phyloP scores from a whole-genome alignment of 2,329 filamentous ascomycete species.

The Venturia effusa region DNA sequence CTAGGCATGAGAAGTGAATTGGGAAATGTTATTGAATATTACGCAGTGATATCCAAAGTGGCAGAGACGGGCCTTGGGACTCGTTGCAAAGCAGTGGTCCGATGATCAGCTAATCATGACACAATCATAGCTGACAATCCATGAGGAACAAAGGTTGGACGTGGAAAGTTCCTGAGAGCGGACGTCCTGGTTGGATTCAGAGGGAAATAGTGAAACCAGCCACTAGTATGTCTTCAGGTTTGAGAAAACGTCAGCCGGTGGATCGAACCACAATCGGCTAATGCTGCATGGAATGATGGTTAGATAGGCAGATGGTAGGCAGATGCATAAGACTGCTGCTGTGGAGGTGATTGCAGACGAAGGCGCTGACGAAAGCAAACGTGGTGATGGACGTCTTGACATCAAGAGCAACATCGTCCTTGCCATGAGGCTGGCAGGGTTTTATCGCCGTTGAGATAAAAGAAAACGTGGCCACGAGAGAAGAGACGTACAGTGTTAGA shows the following conservation, averaged over 20 bases:
- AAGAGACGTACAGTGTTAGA: conserved; percentile 1
- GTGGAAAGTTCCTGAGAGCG: not conserved
- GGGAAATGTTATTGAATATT: not conserved
- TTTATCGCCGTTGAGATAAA: not conserved
- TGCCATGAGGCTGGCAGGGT: not conserved
- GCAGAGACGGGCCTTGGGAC: not conserved
- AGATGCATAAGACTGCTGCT: not conserved
- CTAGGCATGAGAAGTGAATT: not conserved
- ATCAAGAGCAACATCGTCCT: not conserved
- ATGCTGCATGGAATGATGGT: not conserved
- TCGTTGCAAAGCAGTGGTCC: not conserved
- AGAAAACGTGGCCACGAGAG: not conserved
- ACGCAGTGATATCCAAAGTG: not conserved
- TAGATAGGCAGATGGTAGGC: not conserved
- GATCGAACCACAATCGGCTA: not conserved
- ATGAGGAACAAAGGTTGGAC: not conserved
- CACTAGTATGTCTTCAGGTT: not conserved
- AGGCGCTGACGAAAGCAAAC: not conserved
- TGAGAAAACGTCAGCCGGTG: not conserved
- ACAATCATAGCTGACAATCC: not conserved
- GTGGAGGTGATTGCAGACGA: not conserved
- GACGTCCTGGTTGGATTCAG: not conserved
- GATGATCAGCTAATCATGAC: not conserved
- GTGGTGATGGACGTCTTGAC: not conserved
- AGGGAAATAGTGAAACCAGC: conserved; percentile 1